A percentile compares a stretch with the other conserved stretches of the same genome.
Conservation (phyloP, 2,329 filamentous ascomycete species). For the Phialemonium atrogriseum region DNA sequence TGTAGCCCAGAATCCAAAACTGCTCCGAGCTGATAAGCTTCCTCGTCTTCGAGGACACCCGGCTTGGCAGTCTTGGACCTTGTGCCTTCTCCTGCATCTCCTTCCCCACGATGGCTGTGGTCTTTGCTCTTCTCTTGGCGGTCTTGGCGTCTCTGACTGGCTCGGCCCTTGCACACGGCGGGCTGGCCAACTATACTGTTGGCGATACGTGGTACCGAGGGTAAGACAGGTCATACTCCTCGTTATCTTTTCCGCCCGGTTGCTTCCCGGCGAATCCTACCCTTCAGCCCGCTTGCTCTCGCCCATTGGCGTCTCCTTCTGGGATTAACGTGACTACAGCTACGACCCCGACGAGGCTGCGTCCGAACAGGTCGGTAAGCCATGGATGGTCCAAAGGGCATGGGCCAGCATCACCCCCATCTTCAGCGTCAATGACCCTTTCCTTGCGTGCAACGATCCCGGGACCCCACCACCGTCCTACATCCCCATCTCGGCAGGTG, state of each 20-base stretch:
- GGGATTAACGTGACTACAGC: constrained; percentile 12
- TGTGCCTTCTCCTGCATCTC: not conserved
- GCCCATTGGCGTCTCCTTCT: not conserved
- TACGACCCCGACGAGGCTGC: constrained; percentile 24
- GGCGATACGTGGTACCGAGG: constrained; percentile 31
- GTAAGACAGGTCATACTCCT: constrained; percentile 14
- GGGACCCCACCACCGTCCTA: constrained; percentile 24
- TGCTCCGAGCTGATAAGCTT: constrained; percentile 10
- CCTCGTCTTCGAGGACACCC: constrained; percentile 1
- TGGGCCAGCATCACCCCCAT: constrained; percentile 30
- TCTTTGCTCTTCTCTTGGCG: constrained; percentile 11
- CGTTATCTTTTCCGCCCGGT: not conserved
- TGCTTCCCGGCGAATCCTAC: not conserved
- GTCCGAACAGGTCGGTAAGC: constrained; percentile 22
- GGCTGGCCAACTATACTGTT: constrained; percentile 30
- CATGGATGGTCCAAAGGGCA: constrained; percentile 28
- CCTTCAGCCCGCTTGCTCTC: not conserved
- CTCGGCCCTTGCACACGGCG: constrained; percentile 22
- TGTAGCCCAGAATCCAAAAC: too few relatives aligned
- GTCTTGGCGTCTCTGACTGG: constrained; percentile 11
- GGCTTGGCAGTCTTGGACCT: too few relatives aligned
- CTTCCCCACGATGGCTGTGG: constrained; percentile 3
- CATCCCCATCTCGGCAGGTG: constrained; percentile 27
- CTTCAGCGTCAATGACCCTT: constrained; percentile 22
- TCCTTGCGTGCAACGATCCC: constrained; percentile 27